Base-by-base conservation (phyloP, 2,329 filamentous ascomycete species). In the Elsinoe fawcettii region DNA sequence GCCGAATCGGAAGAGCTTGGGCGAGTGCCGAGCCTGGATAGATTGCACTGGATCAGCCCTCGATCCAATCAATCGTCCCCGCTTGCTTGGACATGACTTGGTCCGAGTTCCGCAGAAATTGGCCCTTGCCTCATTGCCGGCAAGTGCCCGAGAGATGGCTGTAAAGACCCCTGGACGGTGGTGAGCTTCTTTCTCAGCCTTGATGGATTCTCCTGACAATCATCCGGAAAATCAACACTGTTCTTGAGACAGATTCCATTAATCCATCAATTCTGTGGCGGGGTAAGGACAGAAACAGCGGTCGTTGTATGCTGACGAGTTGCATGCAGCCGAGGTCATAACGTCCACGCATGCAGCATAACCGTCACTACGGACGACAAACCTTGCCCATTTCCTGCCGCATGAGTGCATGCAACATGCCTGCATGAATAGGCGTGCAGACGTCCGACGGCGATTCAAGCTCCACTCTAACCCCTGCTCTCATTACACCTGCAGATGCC, bases 1-100 rank as follows among this genome's bases (percentile, higher is more conserved):
- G 49, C 30, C 27, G 30, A 18, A 32, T 37, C 49, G 49, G 32
- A n/a, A 27, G n/a, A 16, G 16, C 20, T 36, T 27, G 25, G 18
- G n/a, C 49, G 34, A 37, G 30, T 53, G 49, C 49, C 49, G 49
- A 53, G 49, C 32, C 49, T 27, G 49, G 25, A 39, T 20, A 53
- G 32, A 53, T 53, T 53, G 18, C 46, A 18, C 14, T 51, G 49
- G 32, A n/a, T 53, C 20, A 7, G 16, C 30, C 27, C 14, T 32
- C 27, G 46, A 34, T 23, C 49, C 49, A 53, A 53, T 53, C 49
- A 32, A 51, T 51, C 27, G 25, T 20, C 4, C 27, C 27, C 27
- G 27, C 27, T 30, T 30, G 9, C 27, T 9, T 30, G 27, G 5
- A 30, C 27, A 30, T 25, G 25, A 51, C 7, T 20, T 51, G 46